Base-by-base conservation (phyloP, 2,329 filamentous ascomycete genomes). In the Apiospora kogelbergensis region DNA sequence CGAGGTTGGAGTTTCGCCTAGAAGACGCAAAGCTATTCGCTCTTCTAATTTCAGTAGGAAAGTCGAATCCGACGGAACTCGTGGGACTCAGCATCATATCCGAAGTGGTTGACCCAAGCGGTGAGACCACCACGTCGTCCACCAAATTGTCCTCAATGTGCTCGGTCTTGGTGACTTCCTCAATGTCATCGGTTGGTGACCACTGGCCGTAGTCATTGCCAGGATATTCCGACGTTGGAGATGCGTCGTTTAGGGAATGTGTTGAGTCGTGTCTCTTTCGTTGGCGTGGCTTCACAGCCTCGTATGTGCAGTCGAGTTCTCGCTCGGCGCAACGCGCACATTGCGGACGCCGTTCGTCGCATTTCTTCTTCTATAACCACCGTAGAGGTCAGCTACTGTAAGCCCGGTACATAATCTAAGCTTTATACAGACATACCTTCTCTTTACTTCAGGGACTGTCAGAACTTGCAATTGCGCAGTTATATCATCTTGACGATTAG, bases 311-410 rank as follows among this genome's bases (percentile, higher is more conserved):
- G 26, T 83, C 80, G 63, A 84, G 78, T 65, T 80, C 80, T 48
- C 83, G 81, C 75, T 88, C 86, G 53, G 78, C 73, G 75, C 86
- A 88, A 48, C 86, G 84, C 26, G 82, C 79, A 73, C 86, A 88
- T 63, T 80, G 78, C 2, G 86, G 86, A 9, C 85, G 83, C 42
- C 76, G 79, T 75, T 88, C 86, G 73, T 88, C 84, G 73, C 86
- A 88, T 78, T 88, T 88, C 76, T 88, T 88, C 76, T 88, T 88
- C 86, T 88, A 69, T n/a, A 70, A 4, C 30, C 17, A 37, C 3
- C 10, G 26, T 7, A n/a, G 20, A 6, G 20, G n/a, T 60, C 15
- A 60, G 53, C 10, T 22, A 5, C 3, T 37, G 7, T 37, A 60
- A 17, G 6, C 20, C 17, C 30, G n/a, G 30, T 6, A n/a, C 20